Base-by-base conservation (phyloP, 2,329 filamentous ascomycete genomes). In the Aspergillus sp. region DNA sequence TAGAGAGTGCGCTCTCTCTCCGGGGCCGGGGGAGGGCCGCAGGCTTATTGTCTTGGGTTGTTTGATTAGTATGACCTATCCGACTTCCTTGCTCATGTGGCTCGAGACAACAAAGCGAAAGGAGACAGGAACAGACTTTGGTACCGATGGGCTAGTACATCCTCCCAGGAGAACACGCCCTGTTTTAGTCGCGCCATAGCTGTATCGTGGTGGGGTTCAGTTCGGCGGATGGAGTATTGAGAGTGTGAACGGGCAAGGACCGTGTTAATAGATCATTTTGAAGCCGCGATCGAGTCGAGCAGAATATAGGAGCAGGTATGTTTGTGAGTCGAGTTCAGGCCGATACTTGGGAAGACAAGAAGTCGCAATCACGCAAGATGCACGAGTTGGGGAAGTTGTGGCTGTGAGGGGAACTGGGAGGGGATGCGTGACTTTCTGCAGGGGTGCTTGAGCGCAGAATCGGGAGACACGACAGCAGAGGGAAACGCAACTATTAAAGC, bases 101-200 rank as follows among this genome's bases (percentile, higher is more conserved):
- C 12, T 15, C 15, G 15, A 52, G 37, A 37, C 43, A 50, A 44
- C 19, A 40, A 40, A 17, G 41, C 17, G 33, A 23, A 40, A 50
- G 39, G 39, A 39, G 33, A 68, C 69, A 64, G 51, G 75, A 33
- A 69, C 70, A 63, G 51, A 76, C 73, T 74, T 56, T 73, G 71
- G 60, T 75, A 76, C 57, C 73, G 71, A 51, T 76, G 73, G 27
- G 70, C 68, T 41, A 76, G 62, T 11, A 76, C 73, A 66, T 76
- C 73, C 60, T 76, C 73, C 73, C 73, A 76, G 6, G 72, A 75
- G 60, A 76, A 75, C 2, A 75, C 68, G 0, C 73, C 73, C 40
- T 68, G 66, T 55, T 71, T 75, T 40, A 68, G 68, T 51, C 68
- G 69, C 17, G 71, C 66, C 73, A 76, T 75, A 40, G 23, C 35